A percentile compares a stretch with the other conserved stretches of the same genome.
Evolutionary conservation across 1,284 basidiomycete genomes (phyloP).

Genomic region (Chiua sp.): DNA sequence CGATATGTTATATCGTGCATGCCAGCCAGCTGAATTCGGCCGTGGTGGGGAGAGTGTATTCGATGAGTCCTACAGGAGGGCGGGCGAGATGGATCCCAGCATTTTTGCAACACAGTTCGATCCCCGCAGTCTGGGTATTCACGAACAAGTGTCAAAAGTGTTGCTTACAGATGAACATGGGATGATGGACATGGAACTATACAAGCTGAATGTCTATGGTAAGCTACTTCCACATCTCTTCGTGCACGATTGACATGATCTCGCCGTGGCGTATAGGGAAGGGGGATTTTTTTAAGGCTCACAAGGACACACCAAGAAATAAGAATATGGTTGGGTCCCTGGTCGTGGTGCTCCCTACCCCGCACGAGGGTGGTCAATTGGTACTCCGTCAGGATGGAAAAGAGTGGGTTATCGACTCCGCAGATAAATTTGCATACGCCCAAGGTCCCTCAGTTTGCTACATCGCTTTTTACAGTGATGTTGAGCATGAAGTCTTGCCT

Average conservation of each 20-base stretch:
- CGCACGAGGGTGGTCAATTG: constrained; percentile 43
- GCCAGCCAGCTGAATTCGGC: constrained; percentile 21
- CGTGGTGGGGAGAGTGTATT: constrained; percentile 7
- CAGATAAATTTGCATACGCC: constrained; percentile 1
- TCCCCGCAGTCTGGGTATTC: constrained; percentile 7
- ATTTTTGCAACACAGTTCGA: constrained; percentile 36
- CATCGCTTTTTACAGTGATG: constrained; percentile 44
- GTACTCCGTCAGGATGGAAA: constrained; percentile 6
- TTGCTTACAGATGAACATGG: constrained; percentile 39
- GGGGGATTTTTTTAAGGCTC: constrained; percentile 27
- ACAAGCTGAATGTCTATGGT: constrained; percentile 45
- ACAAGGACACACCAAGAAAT: constrained; percentile 39
- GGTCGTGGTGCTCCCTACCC: constrained; percentile 45
- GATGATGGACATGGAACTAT: constrained; percentile 44
- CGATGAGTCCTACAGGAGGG: constrained; percentile 35
- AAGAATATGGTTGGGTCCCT: constrained; percentile 45
- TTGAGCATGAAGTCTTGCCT: constrained; percentile 46
- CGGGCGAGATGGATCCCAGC: constrained; percentile 37
- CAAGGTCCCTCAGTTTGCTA: constrained; percentile 27
- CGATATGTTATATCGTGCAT: constrained; percentile 10
- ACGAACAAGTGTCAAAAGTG: constrained; percentile 26
- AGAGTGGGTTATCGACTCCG: constrained; percentile 36
- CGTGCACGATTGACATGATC: too few species aligned
- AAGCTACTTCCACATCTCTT: constrained; percentile 8
- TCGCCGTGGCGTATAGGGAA: constrained; percentile 10